Evolutionary conservation across 192 early-diverging fungal species (phyloP), one percentile per base, ranked within the genome.

Genomic region (Gonapodya sp.): DNA sequence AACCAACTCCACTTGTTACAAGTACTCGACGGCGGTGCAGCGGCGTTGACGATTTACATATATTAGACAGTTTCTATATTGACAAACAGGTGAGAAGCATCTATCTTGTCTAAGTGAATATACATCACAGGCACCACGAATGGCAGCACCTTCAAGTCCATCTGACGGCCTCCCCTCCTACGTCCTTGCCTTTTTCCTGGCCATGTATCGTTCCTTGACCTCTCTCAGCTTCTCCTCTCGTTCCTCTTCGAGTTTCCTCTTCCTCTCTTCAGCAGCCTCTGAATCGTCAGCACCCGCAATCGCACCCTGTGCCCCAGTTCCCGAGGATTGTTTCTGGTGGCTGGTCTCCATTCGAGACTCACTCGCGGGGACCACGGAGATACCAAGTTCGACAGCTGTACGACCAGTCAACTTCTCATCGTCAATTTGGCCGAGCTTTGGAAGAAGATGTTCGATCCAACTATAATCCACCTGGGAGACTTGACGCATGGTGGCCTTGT

Each of bases 161-260:
- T 64, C 46, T 64, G 8, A 64, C 46, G 8, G 8, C 46, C 8
- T 24, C 8, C 46, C 46, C 46, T 16, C 46, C 35, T 8, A 79
- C 24, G 14, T 82, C 81, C n/a, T 32, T 18, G 46, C n/a, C 79
- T 35, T 84, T 36, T 86, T 84, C 2, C 86, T 34, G 35, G 82
- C 78, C 79, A 85, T 81, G 82, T 86, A 87, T 33, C 85, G 80
- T 82, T 82, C 80, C 35, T 80, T 84, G 18, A 31, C 79, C 72
- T 73, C 81, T 18, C 82, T 16, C 1, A 18, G 33, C n/a, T 1
- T 82, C 1, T 14, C 81, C 33, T 82, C 81, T 24, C 32, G 32
- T 24, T 82, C 1, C 34, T 81, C 37, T 79, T 46, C 36, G 2
- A 35, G 35, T 14, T 80, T 36, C 2, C 16, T 32, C 34, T 35